Evolutionary conservation across 2,329 filamentous ascomycete genomes (phyloP), one percentile per base, ranked within the genome.

Genomic region (Alternaria ventricosa): DNA sequence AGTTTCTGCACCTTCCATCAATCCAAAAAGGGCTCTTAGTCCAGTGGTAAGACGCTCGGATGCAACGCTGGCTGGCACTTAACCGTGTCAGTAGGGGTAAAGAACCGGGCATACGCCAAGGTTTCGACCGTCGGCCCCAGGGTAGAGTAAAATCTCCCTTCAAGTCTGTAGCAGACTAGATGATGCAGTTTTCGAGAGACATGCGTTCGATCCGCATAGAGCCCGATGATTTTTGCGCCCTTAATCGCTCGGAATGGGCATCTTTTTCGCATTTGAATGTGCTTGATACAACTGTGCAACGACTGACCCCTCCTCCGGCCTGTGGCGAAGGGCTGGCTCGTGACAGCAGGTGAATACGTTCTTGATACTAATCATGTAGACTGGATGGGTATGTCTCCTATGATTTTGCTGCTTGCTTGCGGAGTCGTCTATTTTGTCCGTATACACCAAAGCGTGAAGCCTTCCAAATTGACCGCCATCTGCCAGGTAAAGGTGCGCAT

Each of bases 81-180:
- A 23, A 46, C 44, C 44, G 20, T 46, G 44, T 23, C 12, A 46
- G 18, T 22, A 46, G 44, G 44, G 20, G 44, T 46, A 5, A 22
- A 13, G 11, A 9, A 13, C 44, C 20, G 22, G 20, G 20, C 20
- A 20, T 0, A 1, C 18, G 20, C 20, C 12, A 22, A 1, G 22
- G 7, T 3, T 11, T 5, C 45, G 9, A 11, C 15, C 23, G 3
- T 25, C 13, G 22, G 22, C 22, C 22, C 45, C 13, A 10, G 45
- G 22, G 45, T 47, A 25, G 45, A 47, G 22, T 47, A 7, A 36
- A 36, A 23, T 23, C 23, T 36, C 11, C 53, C 23, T n/a, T 23
- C n/a, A 30, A 20, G n/a, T 63, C 61, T 60, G 46, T 44, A 57
- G 46, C 61, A 49, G 61, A 47, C 36, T 28, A 47, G 18, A 46